These are phyloP conservation scores for Acer saccharum DNA, from an alignment of 345 rosid genomes.

Conservation along the genomic window DNA sequence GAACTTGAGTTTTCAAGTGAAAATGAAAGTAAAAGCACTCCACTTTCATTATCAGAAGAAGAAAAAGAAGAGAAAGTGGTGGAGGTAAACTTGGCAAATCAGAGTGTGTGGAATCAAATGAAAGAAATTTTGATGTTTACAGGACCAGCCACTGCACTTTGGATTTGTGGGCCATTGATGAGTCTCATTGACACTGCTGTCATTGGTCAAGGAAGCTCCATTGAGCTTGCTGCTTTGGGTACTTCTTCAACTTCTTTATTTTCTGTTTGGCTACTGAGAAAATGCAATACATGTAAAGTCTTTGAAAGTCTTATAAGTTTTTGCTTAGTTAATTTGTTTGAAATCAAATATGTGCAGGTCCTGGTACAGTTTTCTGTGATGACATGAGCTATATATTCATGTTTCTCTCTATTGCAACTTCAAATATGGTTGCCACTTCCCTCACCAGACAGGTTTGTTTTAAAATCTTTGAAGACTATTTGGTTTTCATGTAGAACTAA, in stretches of 20 bases:
- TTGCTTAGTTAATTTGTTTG: not conserved
- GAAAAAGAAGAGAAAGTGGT: slow-evolving; percentile 19
- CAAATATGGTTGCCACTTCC: slow-evolving; percentile 58
- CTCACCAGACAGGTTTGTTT: slow-evolving; percentile 45
- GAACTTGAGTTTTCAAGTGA: slow-evolving; percentile 26
- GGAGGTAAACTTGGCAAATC: slow-evolving; percentile 44
- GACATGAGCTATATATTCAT: slow-evolving; percentile 45
- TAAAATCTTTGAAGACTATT: not conserved
- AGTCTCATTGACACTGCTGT: slow-evolving; percentile 92
- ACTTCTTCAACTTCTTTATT: slow-evolving; percentile 3
- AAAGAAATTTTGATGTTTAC: slow-evolving; percentile 80
- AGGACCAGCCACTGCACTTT: slow-evolving; percentile 87
- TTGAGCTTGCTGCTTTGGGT: slow-evolving; percentile 96
- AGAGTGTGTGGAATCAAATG: slow-evolving; percentile 72
- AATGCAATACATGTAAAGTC: not conserved
- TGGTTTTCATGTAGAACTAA: not conserved
- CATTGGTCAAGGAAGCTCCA: slow-evolving; percentile 85
- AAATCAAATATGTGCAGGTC: slow-evolving; percentile 36
- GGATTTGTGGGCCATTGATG: slow-evolving; percentile 96
- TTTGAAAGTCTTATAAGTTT: not conserved
- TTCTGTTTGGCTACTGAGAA: slow-evolving; percentile 15
- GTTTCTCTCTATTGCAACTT: slow-evolving; percentile 63
- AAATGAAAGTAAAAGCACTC: slow-evolving; percentile 17
- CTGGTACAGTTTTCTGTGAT: slow-evolving; percentile 63
- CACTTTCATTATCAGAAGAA: slow-evolving; percentile 16